These are phyloP conservation scores for Termitomyces sp. DNA, from an alignment of 768 basidiomycete species.

Conservation along the genomic window DNA sequence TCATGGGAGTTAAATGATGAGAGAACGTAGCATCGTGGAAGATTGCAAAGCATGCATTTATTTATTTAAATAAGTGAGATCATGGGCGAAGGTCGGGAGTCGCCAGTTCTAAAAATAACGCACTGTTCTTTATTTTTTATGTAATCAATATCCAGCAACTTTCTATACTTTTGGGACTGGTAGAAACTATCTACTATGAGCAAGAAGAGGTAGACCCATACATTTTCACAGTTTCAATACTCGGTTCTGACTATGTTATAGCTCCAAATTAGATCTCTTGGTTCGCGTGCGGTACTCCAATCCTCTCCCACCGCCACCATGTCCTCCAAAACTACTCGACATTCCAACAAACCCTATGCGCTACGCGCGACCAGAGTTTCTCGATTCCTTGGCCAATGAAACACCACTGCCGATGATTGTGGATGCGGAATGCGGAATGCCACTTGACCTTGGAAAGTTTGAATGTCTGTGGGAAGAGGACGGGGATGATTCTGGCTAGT, in stretches of 20 bases:
- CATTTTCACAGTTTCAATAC: background rate
- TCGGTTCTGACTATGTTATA: slow-evolving; percentile 10
- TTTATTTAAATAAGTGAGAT: too few species aligned
- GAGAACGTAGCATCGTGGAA: background rate
- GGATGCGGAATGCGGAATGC: slow-evolving; percentile 97
- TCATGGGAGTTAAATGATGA: background rate
- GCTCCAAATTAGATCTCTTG: slow-evolving; percentile 81
- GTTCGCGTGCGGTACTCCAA: slow-evolving; percentile 93
- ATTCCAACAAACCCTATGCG: slow-evolving; percentile 89
- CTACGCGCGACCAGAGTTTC: slow-evolving; percentile 83
- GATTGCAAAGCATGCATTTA: too few species aligned
- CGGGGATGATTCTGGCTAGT: slow-evolving; percentile 62
- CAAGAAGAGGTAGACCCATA: slow-evolving; percentile 20
- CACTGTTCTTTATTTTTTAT: background rate
- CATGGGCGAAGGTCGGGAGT: too few species aligned
- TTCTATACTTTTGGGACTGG: background rate
- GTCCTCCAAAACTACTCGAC: slow-evolving; percentile 91
- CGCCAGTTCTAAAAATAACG: background rate
- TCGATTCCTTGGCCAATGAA: slow-evolving; percentile 76
- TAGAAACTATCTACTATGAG: slow-evolving; percentile 13
- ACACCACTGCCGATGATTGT: slow-evolving; percentile 92
- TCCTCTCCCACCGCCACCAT: slow-evolving; percentile 93
- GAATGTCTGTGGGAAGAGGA: slow-evolving; percentile 83
- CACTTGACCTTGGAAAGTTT: slow-evolving; percentile 81
- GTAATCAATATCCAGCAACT: background rate